Percentiles rank a stretch among this genome's conserved stretches.
phyloP scores from a whole-genome alignment of 2,329 filamentous ascomycete genomes.

The Talaromyces sp. region DNA sequence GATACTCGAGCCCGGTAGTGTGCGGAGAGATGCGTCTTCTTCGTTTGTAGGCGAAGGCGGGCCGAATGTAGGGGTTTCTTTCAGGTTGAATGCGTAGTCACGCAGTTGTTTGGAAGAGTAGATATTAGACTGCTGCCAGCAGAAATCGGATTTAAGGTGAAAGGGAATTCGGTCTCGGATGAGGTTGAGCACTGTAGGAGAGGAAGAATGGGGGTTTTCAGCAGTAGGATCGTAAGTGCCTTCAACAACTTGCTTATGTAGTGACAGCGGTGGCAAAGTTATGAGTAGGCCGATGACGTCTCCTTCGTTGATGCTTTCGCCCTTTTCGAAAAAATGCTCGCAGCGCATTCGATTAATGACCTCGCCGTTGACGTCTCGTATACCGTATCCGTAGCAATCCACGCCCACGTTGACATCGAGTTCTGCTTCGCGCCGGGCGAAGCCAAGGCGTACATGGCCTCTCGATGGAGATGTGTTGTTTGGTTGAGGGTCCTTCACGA shows the following conservation, averaged over 20 bases:
- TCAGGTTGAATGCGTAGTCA: conserved; percentile 50
- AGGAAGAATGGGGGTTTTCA: conserved; percentile 45
- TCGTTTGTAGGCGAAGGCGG: conserved; percentile 53
- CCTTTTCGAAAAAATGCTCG: conserved; percentile 77
- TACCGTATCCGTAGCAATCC: conserved; percentile 91
- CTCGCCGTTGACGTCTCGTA: conserved; percentile 84
- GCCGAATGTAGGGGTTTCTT: conserved; percentile 40
- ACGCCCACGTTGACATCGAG: conserved; percentile 62
- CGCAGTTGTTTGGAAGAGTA: conserved; percentile 83
- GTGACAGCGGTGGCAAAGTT: conserved; percentile 72
- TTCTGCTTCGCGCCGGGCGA: conserved; percentile 41
- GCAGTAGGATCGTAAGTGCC: conserved; percentile 83
- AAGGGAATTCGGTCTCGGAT: conserved; percentile 94
- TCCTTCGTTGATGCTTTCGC: conserved; percentile 75
- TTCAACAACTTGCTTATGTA: conserved; percentile 83
- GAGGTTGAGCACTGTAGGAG: conserved; percentile 64
- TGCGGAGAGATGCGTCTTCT: conserved; percentile 73
- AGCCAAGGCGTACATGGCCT: conserved; percentile 45
- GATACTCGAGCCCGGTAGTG: conserved; percentile 78
- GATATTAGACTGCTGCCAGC: conserved; percentile 65
- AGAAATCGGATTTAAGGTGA: conserved; percentile 85
- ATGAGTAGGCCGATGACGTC: conserved; percentile 95
- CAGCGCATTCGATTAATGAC: conserved; percentile 90
- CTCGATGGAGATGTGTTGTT: conserved; percentile 16
- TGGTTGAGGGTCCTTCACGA: conserved; percentile 24